Percentiles rank a stretch among this genome's conserved stretches.
These are phyloP conservation scores for Lachancea fermentati DNA, from an alignment of 805 yeast species.

Conservation along the genomic window DNA sequence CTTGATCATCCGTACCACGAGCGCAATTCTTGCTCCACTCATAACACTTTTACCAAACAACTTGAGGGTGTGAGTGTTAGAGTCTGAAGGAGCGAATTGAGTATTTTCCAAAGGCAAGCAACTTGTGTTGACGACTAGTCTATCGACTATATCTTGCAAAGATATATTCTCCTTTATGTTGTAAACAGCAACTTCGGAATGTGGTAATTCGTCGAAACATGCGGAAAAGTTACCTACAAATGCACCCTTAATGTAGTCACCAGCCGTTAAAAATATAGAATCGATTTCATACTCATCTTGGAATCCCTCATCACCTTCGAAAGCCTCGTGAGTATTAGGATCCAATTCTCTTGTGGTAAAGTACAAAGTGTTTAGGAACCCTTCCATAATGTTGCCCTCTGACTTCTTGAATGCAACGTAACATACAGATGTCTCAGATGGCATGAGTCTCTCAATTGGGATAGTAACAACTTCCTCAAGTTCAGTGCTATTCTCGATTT, in stretches of 20 bases:
- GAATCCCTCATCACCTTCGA: slow-evolving; percentile 74
- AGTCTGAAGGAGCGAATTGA: slow-evolving; percentile 53
- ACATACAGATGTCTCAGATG: slow-evolving; percentile 65
- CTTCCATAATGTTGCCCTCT: slow-evolving; percentile 40
- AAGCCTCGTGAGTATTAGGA: slow-evolving; percentile 60
- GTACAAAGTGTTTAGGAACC: slow-evolving; percentile 61
- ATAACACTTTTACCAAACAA: slow-evolving; percentile 67
- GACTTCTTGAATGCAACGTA: slow-evolving; percentile 73
- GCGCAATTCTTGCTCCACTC: slow-evolving; percentile 38
- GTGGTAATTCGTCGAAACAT: slow-evolving; percentile 65
- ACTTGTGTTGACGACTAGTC: slow-evolving; percentile 47
- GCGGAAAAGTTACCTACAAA: slow-evolving; percentile 71
- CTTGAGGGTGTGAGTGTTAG: slow-evolving; percentile 63
- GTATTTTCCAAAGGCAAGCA: slow-evolving; percentile 72
- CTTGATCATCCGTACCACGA: slow-evolving; percentile 50
- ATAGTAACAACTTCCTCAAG: slow-evolving; percentile 62
- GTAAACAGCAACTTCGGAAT: slow-evolving; percentile 60
- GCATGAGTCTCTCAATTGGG: slow-evolving; percentile 66
- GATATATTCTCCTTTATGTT: slow-evolving; percentile 47
- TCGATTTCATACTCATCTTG: slow-evolving; percentile 92
- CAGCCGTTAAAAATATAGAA: slow-evolving; percentile 61
- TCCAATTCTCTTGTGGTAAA: slow-evolving; percentile 78
- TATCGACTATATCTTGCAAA: slow-evolving; percentile 52
- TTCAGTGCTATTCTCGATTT: slow-evolving; percentile 38
- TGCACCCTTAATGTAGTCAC: slow-evolving; percentile 76